These are phyloP conservation scores for Penium margaritaceum DNA, from an alignment of 139 green algal genomes.

Conservation along the genomic window DNA sequence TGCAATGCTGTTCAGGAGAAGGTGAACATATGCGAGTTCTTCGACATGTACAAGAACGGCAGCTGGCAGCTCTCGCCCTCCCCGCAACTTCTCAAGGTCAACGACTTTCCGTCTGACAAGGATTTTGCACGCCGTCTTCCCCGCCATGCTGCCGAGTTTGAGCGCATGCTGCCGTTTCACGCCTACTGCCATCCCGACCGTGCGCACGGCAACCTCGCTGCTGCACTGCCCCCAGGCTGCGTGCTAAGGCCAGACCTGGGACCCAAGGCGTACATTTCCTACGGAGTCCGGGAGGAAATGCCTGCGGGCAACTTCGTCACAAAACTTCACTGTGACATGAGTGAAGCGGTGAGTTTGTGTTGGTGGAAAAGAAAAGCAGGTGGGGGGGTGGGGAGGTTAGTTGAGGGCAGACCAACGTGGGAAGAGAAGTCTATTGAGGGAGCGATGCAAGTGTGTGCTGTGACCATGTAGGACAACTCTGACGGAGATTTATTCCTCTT, in stretches of 20 bases:
- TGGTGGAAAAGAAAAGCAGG: too few relatives aligned
- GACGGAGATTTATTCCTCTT: too few relatives aligned
- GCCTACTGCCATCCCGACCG: constrained; percentile 51
- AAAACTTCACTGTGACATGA: constrained; percentile 39
- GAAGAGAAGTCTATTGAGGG: too few relatives aligned
- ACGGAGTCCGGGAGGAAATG: constrained; percentile 13
- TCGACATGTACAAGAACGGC: constrained; percentile 19
- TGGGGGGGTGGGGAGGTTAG: not conserved
- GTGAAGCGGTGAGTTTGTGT: constrained; percentile 35
- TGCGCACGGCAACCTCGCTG: constrained; percentile 53
- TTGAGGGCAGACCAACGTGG: too few relatives aligned
- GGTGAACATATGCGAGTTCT: constrained; percentile 39
- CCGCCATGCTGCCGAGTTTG: constrained; percentile 35
- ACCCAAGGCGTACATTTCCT: constrained; percentile 40
- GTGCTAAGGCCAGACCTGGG: constrained; percentile 34
- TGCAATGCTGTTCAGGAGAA: too few relatives aligned
- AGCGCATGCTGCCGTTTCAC: constrained; percentile 22
- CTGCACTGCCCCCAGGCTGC: not conserved
- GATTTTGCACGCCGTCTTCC: constrained; percentile 29
- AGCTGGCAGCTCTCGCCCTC: constrained; percentile 16
- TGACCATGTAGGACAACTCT: too few relatives aligned
- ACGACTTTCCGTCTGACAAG: constrained; percentile 68
- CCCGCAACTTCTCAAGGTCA: constrained; percentile 73
- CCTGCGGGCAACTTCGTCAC: constrained; percentile 21
- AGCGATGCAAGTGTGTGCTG: not conserved